Conservation (phyloP, 805 yeast species). For the Zygoascus tannicola region DNA sequence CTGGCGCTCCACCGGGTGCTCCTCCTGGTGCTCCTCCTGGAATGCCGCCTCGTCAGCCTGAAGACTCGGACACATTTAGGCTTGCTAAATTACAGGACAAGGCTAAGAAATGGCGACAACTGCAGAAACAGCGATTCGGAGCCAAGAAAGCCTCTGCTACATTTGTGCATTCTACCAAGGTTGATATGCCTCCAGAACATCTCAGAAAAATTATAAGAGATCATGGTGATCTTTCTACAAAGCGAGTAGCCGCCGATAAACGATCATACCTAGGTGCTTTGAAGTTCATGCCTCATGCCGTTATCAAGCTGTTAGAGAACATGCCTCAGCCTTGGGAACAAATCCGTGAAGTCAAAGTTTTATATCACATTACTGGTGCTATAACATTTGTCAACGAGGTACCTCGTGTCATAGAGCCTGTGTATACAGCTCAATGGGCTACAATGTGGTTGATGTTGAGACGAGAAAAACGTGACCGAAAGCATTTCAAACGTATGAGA, state of each 20-base stretch:
- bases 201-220: constrained; percentile 71
- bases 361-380: constrained; percentile 89
- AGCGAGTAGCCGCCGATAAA: constrained; percentile 73
- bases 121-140: constrained; percentile 51
- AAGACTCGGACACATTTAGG: constrained; percentile 17
- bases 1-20: constrained; percentile 22
- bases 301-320: constrained; percentile 77
- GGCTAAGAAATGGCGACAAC: constrained; percentile 49
- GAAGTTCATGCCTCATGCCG: constrained; percentile 93
- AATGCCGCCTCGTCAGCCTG: background rate
- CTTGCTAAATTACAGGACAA: constrained; percentile 31
- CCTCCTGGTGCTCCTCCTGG: constrained; percentile 17
- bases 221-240: constrained; percentile 78
- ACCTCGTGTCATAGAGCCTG: constrained; percentile 87
- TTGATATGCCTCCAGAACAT: constrained; percentile 91
- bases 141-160: constrained; percentile 31
- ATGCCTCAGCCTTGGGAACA: constrained; percentile 99
- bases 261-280: constrained; percentile 82
- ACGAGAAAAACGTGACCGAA: constrained; percentile 82
- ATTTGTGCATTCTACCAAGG: constrained; percentile 49
- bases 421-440: constrained; percentile 93
- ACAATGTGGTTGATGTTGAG: constrained; percentile 89
- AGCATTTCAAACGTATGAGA: constrained; percentile 82
- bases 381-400: constrained; percentile 88
- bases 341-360: constrained; percentile 70